Evolutionary conservation across 345 rosid species (phyloP).

Genomic region (Corchorus olitorius): DNA sequence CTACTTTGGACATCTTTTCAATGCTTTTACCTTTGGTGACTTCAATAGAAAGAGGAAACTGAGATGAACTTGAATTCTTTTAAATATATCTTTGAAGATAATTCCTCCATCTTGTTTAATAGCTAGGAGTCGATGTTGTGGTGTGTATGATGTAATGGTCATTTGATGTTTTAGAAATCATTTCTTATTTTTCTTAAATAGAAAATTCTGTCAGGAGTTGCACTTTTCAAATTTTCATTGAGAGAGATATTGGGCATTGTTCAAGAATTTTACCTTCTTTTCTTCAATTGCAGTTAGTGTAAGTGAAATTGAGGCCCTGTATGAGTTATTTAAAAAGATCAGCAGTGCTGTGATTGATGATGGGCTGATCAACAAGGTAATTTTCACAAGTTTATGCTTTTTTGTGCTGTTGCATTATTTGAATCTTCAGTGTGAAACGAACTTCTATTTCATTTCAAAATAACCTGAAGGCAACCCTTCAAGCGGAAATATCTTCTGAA

Average conservation of each 20-base stretch:
- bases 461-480: not conserved
- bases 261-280: conserved; percentile 10
- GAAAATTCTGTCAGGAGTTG: not conserved
- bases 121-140: not conserved
- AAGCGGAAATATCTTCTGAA: not conserved
- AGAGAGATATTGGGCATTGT: conserved; percentile 18
- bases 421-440: not conserved
- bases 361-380: conserved; percentile 90
- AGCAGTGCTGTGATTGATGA: conserved; percentile 96
- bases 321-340: conserved; percentile 93
- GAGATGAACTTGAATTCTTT: not conserved
- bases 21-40: not conserved
- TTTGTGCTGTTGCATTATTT: not conserved
- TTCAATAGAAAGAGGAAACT: not conserved
- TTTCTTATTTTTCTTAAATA: not conserved
- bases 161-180: not conserved
- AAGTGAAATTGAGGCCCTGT: conserved; percentile 91
- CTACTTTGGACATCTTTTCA: not conserved
- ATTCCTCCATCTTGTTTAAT: not conserved
- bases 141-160: not conserved
- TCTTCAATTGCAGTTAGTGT: conserved; percentile 66
- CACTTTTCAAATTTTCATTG: not conserved
- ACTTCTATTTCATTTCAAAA: not conserved
- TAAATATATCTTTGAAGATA: not conserved
- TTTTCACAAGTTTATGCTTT: not conserved